Base-by-base conservation (phyloP, 768 basidiomycete species). In the Suillus subluteus region DNA sequence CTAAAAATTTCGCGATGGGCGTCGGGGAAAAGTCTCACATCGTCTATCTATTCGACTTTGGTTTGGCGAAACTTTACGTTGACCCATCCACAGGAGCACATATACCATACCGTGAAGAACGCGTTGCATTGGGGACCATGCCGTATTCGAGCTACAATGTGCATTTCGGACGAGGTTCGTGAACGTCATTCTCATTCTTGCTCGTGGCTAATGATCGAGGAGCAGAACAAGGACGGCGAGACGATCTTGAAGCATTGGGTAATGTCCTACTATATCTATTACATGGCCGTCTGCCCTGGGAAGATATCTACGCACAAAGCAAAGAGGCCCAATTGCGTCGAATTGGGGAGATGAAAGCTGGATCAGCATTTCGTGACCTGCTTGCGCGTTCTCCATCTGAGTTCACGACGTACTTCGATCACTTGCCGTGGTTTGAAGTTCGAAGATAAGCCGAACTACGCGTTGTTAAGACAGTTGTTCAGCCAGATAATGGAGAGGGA, bases 231-330 rank as follows among this genome's bases (percentile, higher is more conserved):
- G 66, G 67, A 21, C 72, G 75, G 16, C 58, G 69, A 9, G 75
- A 76, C 38, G 74, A 76, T 58, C 16, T 76, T 12, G 73, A 73
- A 56, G 48, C 70, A 13, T 58, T 75, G 12, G 69, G 70, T 2
- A 64, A 66, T 23, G 55, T 71, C 41, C 67, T 76, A 4, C 32
- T 75, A 3, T 72, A 68, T 44, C 65, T 76, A 43, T 56, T 73
- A 16, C 71, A 70, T 40, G 71, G 73, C 2, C 23, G 35, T 26
- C 68, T 76, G 1, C 75, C 75, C 0, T 76, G 75, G 74, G 62
- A 71, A 62, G 70, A 48, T 4, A 64, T 74, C 40, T 56, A 58
- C 15, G 62, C 68, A 6, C 55, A 50, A n/a, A 55, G 43, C 40
- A 26, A 58, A 15, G 55, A 66, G 23, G 21, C 43, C 43, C 3